Base-by-base conservation (phyloP, 495 filamentous ascomycete genomes). In the Aspergillus saccharolyticus region DNA sequence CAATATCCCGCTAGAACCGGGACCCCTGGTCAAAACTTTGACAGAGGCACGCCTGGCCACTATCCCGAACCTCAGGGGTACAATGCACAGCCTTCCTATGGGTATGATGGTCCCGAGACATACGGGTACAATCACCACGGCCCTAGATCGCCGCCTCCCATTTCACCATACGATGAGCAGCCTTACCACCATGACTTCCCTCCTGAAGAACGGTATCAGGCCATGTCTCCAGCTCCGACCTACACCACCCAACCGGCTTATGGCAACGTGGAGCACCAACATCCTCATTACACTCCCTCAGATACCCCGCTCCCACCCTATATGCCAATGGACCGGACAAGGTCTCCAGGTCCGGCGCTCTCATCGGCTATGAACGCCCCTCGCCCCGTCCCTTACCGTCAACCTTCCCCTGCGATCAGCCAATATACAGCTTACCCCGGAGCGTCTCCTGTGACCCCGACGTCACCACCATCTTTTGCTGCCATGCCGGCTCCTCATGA, bases 381-480 rank as follows among this genome's bases (percentile, higher is more conserved):
- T 52, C 59, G 62, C 21, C 61, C 61, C 18, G 56, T 64, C 2
- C 61, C 64, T 51, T 63, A 62, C 42, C 70, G 71, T 33, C 68
- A 74, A 39, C 65, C 66, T 0, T 72, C 61, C 28, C 64, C 64
- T 2, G 65, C 53, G 1, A 49, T 63, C 42, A 45, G 44, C 53
- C 59, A 73, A 42, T 57, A 66, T 15, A 56, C 63, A 1, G 44
- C 45, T 54, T 65, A 66, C 44, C 58, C 58, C n/a, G 61, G 49
- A 21, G 58, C 63, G 20, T 74, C 71, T 15, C 70, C 74, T 4
- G 44, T 55, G 33, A 54, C 65, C 30, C 57, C 72, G 18, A 66
- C 71, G 3, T 68, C 73, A 3, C 74, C 74, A 0, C 71, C 73
- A 12, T 65, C 71, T 22, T 74, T 74, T 56, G 58, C 65, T 8